Conservation (phyloP, 73 alveolate species). For the Paramecium primaurelia region DNA sequence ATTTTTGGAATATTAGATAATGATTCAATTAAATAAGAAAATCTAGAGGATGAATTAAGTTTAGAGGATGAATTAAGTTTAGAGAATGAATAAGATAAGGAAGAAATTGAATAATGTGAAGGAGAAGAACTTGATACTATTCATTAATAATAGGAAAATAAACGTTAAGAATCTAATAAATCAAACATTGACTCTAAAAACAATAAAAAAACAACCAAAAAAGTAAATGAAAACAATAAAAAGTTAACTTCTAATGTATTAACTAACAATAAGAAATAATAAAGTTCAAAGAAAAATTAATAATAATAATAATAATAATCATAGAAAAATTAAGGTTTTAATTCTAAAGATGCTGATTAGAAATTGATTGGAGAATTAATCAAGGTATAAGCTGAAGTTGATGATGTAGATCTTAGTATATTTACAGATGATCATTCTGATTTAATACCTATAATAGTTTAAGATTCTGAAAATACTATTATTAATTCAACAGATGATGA, state of each 20-base stretch:
- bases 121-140: not conserved
- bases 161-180: not conserved
- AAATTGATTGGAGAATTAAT: not conserved
- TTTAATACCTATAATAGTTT: not conserved
- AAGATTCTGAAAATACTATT: not conserved
- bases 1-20: not conserved
- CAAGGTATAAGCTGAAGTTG: not conserved
- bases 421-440: not conserved
- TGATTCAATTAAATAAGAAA: not conserved
- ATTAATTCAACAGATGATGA: not conserved
- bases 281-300: not conserved
- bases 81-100: not conserved
- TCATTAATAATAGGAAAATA: not conserved
- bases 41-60: not conserved
- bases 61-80: not conserved
- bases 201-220: not conserved
- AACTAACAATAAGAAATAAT: not conserved
- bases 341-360: not conserved
- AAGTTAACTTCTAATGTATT: not conserved
- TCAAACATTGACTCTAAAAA: not conserved
- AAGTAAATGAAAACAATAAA: not conserved
- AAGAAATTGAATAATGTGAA: not conserved
- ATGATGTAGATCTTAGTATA: not conserved
- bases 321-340: not conserved
- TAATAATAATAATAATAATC: not conserved